Evolutionary conservation across 768 basidiomycete species (phyloP).

Genomic region (Gloeophyllum trabeum): DNA sequence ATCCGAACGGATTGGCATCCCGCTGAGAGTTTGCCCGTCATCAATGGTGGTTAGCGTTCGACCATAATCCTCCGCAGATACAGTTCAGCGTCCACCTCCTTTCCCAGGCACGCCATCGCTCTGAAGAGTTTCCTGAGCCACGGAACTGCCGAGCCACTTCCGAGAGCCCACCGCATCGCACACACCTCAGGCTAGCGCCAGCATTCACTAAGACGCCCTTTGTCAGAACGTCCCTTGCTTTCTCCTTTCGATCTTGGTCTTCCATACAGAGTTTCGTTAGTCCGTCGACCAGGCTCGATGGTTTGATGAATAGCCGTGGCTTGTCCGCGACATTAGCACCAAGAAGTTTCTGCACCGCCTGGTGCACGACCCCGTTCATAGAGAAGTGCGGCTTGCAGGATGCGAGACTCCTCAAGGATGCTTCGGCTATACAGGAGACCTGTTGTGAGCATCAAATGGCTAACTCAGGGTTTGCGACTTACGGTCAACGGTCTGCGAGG

Average conservation of each 20-base stretch:
- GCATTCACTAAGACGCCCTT: conserved; percentile 39
- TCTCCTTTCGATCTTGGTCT: conserved; percentile 25
- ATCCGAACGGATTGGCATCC: too few relatives aligned
- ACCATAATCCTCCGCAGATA: conserved; percentile 66
- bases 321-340: conserved; percentile 46
- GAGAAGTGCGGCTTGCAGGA: conserved; percentile 42
- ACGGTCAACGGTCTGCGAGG: conserved; percentile 16
- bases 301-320: conserved; percentile 60
- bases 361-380: conserved; percentile 31
- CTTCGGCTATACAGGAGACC: too few relatives aligned
- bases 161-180: conserved; percentile 54
- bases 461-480: too few relatives aligned
- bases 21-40: neutral
- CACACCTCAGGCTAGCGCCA: conserved; percentile 31
- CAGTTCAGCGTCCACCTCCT: conserved; percentile 47
- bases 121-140: conserved; percentile 23
- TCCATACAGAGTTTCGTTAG: conserved; percentile 29
- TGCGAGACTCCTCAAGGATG: conserved; percentile 41
- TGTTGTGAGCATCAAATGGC: too few relatives aligned
- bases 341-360: conserved; percentile 33
- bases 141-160: conserved; percentile 25
- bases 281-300: conserved; percentile 60
- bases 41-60: neutral
- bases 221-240: conserved; percentile 47
- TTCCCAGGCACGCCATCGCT: conserved; percentile 65